Evolutionary conservation across 2,329 filamentous ascomycete genomes (phyloP), one percentile per base, ranked within the genome.

Genomic region (Fusarium piperis): DNA sequence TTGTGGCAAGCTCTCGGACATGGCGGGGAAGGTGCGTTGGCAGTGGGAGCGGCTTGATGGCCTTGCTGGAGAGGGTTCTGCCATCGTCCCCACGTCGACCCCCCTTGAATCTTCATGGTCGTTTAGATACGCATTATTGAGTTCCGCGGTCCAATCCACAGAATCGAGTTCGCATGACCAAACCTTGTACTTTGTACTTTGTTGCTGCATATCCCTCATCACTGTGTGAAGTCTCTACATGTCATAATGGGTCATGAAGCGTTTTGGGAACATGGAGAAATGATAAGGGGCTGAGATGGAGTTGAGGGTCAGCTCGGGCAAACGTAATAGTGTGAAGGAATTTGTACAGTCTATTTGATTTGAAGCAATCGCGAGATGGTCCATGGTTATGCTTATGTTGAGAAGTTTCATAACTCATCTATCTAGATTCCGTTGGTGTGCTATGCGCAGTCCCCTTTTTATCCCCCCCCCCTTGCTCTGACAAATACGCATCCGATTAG

Each of bases 61-160:
- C 59, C 64, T 59, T 66, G 44, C 58, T 56, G 60, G 69, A 52
- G 65, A 68, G 62, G 61, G 38, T 57, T 71, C 66, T 53, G 59
- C 67, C 69, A 60, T 64, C 64, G 53, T 53, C 53, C 55, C 48
- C 68, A n/a, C 15, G 59, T 65, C 64, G 53, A 18, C 69, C 44
- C 69, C 55, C 61, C 51, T 74, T 62, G 59, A 48, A 48, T 48
- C 46, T 65, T 71, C 65, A 67, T 65, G 73, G 58, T 51, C 72
- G 68, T 68, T 70, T 77, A 76, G 75, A 76, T 76, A 75, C 64
- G 67, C 74, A 74, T 73, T 72, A 76, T 76, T 76, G 75, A 77
- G 71, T 67, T 48, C 66, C 58, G 68, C 67, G 62, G 66, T 74
- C 64, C 74, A 71, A 74, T 71, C 73, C 59, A 71, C 69, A 72